Percentiles rank a stretch among this genome's conserved stretches.
phyloP scores from a whole-genome alignment of 2,329 filamentous ascomycete species.

The Sporothrix protearum region DNA sequence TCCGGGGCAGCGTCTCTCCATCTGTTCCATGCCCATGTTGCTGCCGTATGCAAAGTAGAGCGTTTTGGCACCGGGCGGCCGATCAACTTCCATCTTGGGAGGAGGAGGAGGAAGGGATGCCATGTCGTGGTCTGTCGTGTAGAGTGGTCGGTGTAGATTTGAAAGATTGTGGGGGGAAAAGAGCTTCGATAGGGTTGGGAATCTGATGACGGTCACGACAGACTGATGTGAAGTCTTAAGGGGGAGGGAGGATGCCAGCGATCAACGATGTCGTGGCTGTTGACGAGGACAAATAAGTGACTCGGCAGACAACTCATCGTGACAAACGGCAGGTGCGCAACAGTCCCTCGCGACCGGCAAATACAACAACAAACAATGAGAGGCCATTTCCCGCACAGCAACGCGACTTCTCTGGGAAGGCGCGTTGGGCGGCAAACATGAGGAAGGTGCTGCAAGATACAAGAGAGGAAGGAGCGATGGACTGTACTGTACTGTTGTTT shows the following conservation, averaged over 20 bases:
- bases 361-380: background rate
- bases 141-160: background rate
- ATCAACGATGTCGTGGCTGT: background rate
- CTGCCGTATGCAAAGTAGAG: conserved; percentile 48
- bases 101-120: background rate
- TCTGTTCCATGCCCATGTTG: conserved; percentile 45
- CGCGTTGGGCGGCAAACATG: background rate
- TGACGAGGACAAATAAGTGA: background rate
- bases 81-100: background rate
- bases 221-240: background rate
- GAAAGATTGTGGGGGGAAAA: background rate
- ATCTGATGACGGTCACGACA: background rate
- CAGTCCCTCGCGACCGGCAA: background rate
- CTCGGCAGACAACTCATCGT: background rate
- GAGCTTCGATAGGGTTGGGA: background rate
- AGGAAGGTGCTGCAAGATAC: background rate
- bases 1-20: conserved; percentile 43
- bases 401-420: background rate
- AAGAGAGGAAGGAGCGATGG: background rate
- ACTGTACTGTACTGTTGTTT: background rate
- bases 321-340: background rate
- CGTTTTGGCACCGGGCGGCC: background rate
- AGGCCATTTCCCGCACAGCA: background rate
- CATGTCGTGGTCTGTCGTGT: background rate
- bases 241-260: background rate